Base-by-base conservation (phyloP, 345 rosid species). In the Draba incana region DNA sequence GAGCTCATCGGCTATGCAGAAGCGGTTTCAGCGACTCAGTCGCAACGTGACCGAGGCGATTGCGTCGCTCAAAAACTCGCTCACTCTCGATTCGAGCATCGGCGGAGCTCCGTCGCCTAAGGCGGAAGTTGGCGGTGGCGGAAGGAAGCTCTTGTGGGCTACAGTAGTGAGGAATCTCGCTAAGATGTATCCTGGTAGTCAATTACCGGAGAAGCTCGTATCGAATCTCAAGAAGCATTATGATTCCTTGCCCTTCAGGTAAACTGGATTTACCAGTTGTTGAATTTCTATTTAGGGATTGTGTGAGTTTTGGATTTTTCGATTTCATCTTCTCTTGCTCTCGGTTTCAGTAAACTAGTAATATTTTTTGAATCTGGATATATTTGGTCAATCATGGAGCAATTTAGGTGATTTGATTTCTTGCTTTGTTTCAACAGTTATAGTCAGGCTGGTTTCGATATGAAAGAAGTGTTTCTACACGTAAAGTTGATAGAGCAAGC, bases 171-270 rank as follows among this genome's bases (percentile, higher is more conserved):
- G 91, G 83, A 90, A 85, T 79, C 81, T 93, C 11, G 87, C 96
- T 14, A 96, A 88, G 85, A 72, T 93, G 75, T 93, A 90, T 63
- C 97, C 97, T 0, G 98, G 96, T 0, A 93, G 96, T 39, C 98
- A 90, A 81, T 78, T 93, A 68, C 97, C 97, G 28, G 98, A 93
- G 83, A 88, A 87, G 92, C 94, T 93, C 14, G 90, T 93, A 16
- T 88, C 89, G 53, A 88, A 85, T 80, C 88, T 93, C 35, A 80
- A 90, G 77, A 93, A 88, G 85, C 98, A 90, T 81, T 90, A 85
- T 59, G 98, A 93, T 83, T 90, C 98, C 58, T 83, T 88, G 84
- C 97, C 97, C 7, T 86, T 88, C 75, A 93, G 98, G 97, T 92
- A 65, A 30, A 43, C 38, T 57, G n/a, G 33, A 45, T 66, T 48